These are phyloP conservation scores for Papilionanthe hybrid DNA, from an alignment of 116 monocot genomes.

Conservation along the genomic window DNA sequence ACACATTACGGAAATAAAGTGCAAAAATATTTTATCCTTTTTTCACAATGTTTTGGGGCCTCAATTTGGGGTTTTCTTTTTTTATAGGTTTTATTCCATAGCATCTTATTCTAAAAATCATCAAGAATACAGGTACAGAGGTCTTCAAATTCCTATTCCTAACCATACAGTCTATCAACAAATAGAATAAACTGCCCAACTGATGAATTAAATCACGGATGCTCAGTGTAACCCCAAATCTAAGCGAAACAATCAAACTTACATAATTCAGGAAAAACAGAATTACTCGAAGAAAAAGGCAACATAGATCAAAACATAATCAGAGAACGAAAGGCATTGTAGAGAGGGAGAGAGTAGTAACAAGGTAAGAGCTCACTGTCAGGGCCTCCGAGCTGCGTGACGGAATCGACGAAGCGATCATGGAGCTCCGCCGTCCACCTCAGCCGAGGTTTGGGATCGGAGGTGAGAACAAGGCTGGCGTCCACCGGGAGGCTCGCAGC, in stretches of 20 bases:
- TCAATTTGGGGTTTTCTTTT: too few species aligned
- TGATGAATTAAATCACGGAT: not conserved
- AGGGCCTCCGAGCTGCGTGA: constrained; percentile 87
- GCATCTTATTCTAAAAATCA: too few species aligned
- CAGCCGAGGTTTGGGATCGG: constrained; percentile 34
- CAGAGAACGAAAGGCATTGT: constrained; percentile 4
- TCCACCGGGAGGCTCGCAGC: constrained; percentile 4
- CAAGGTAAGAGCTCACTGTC: constrained; percentile 36
- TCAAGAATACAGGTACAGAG: too few species aligned
- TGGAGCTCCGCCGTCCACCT: constrained; percentile 95
- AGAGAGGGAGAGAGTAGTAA: not conserved
- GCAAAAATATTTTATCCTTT: not conserved
- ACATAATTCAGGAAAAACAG: not conserved
- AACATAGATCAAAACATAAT: not conserved
- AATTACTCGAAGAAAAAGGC: not conserved
- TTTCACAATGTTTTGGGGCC: not conserved
- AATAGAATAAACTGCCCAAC: not conserved
- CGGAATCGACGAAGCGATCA: constrained; percentile 84
- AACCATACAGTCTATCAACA: not conserved
- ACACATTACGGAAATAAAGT: not conserved
- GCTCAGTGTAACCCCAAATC: not conserved
- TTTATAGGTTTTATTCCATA: too few species aligned
- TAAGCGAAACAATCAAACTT: not conserved
- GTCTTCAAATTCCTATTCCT: too few species aligned
- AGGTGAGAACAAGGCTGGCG: constrained; percentile 10